Evolutionary conservation across 2,329 filamentous ascomycete genomes (phyloP).

Genomic region (Xenoacremonium recifei): DNA sequence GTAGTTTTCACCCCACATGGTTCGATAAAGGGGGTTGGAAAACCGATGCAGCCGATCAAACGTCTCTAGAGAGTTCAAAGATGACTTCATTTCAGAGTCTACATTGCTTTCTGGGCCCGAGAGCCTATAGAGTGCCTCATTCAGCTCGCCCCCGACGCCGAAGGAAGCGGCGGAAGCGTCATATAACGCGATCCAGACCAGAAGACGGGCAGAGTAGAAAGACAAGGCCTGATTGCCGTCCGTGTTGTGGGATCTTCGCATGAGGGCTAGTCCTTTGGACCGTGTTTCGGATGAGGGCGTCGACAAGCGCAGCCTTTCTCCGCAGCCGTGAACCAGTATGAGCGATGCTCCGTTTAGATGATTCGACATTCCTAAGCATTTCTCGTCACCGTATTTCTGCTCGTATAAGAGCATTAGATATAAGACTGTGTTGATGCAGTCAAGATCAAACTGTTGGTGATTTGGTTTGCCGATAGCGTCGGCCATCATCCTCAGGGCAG

Average conservation of each 20-base stretch:
- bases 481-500: constrained; percentile 30
- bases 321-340: constrained; percentile 27
- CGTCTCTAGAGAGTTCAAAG: constrained; percentile 13
- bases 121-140: constrained; percentile 19
- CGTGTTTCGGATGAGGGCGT: not conserved
- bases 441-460: constrained; percentile 23
- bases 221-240: constrained; percentile 17
- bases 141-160: constrained; percentile 32
- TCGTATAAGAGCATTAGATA: constrained; percentile 38
- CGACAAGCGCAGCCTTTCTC: constrained; percentile 8
- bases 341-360: constrained; percentile 32
- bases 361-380: constrained; percentile 27
- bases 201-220: constrained; percentile 31
- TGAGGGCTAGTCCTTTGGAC: not conserved
- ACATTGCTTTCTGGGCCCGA: constrained; percentile 1
- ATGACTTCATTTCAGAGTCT: not conserved
- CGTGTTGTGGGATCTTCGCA: not conserved
- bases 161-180: constrained; percentile 30
- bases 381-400: constrained; percentile 35
- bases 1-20: constrained; percentile 32
- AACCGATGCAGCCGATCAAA: constrained; percentile 30
- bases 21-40: constrained; percentile 32
- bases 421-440: constrained; percentile 28
- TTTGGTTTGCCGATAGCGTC: constrained; percentile 23
- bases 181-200: constrained; percentile 32